Evolutionary conservation across 228 moss, liverwort and hornwort genomes (phyloP).

Genomic region (Sphagnum fallax): DNA sequence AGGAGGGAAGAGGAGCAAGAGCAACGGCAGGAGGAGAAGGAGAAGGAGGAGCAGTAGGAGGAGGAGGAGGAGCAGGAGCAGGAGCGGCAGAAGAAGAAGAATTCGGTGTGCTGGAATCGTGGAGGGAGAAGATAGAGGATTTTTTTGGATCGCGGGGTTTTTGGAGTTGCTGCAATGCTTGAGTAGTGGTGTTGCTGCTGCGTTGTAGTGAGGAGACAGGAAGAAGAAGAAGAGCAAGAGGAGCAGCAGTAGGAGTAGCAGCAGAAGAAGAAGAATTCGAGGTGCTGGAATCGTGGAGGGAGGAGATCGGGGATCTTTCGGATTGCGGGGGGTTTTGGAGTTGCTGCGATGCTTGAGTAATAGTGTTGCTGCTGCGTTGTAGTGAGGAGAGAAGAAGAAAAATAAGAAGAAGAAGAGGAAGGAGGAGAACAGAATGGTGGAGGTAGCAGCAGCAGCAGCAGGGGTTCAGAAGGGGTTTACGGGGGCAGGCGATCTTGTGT

Average conservation of each 20-base stretch:
- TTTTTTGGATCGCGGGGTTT: no score
- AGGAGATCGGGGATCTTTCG: not conserved
- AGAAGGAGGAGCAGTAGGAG: no score
- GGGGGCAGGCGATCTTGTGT: not conserved
- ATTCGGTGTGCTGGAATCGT: not conserved
- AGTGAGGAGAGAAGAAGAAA: not conserved
- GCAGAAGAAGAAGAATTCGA: not conserved
- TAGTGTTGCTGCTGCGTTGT: not conserved
- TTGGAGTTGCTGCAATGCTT: no score
- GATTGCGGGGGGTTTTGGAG: no score
- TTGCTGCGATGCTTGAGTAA: no score
- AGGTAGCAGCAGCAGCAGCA: not conserved
- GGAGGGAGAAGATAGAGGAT: not conserved
- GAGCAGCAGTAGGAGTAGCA: not conserved
- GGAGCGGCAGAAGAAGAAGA: no score
- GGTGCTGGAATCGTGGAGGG: not conserved
- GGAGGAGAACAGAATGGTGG: not conserved
- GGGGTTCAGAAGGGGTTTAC: not conserved
- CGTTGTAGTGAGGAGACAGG: not conserved
- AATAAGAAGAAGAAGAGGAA: not conserved
- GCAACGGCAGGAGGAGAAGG: not conserved
- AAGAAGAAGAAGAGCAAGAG: not conserved
- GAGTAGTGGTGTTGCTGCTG: not conserved
- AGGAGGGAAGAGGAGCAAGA: not conserved
- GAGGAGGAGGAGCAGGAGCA: no score